phyloP scores from a whole-genome alignment of 148 eudicot species.

The Diospyros lotus region DNA sequence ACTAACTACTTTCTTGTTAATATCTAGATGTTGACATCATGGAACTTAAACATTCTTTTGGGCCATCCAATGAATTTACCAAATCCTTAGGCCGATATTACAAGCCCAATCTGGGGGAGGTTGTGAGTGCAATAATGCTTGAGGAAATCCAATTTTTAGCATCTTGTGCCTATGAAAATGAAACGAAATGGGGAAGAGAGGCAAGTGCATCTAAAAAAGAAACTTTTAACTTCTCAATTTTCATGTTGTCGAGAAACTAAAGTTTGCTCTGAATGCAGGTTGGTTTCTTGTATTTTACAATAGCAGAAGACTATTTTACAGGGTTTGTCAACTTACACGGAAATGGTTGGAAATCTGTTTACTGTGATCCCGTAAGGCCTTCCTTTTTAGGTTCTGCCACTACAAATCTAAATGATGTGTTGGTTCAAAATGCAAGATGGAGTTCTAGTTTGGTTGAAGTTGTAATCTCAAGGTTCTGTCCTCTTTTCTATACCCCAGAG shows the following conservation, averaged over 20 bases:
- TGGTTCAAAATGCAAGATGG: background rate
- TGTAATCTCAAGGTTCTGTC: conserved; percentile 7
- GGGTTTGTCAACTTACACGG: conserved; percentile 12
- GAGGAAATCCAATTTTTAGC: conserved; percentile 2
- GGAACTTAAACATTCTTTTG: background rate
- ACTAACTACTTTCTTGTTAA: background rate
- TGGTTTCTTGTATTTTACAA: conserved; percentile 35
- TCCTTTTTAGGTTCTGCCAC: conserved; percentile 15
- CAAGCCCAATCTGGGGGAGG: background rate
- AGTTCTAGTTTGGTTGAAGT: conserved; percentile 3
- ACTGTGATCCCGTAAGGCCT: conserved; percentile 11
- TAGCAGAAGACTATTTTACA: conserved; percentile 62
- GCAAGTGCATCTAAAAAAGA: background rate
- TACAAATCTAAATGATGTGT: background rate
- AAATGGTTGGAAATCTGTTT: conserved; percentile 13
- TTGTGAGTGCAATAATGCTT: background rate
- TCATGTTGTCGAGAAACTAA: background rate
- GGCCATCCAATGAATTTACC: too few species aligned
- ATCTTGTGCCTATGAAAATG: conserved; percentile 9
- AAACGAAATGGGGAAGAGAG: conserved; percentile 12
- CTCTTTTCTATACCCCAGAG: background rate
- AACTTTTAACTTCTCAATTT: too few species aligned
- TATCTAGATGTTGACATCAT: conserved; percentile 21
- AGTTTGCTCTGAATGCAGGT: background rate
- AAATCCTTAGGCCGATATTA: conserved; percentile 13